Base-by-base conservation (phyloP, 2,329 filamentous ascomycete genomes). In the Diaporthe nobilis region DNA sequence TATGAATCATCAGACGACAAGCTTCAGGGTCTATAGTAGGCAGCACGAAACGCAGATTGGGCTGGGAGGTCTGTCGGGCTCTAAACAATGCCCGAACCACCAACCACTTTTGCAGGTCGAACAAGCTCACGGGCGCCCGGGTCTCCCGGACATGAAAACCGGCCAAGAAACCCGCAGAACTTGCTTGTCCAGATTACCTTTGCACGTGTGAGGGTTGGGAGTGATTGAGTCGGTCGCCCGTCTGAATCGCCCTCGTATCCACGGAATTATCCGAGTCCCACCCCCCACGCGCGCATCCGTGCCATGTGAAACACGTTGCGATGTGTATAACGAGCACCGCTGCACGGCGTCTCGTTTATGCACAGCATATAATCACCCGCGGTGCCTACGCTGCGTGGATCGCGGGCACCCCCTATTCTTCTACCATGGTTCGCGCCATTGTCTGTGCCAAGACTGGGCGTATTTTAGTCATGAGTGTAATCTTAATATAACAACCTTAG, bases 1-100 rank as follows among this genome's bases (percentile, higher is more conserved):
- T 39, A 42, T 70, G 65, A 70, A 70, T 70, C 65, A 70, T 70
- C 49, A 22, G 49, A 70, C 65, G 47, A 70, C 34, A 55, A 70
- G 65, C 65, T 70, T 42, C 65, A 55, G 49, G 49, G 47, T 39
- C 47, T 34, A 42, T 34, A 17, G 17, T 8, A 20, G 34, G 39
- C 31, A n/a, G 31, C 55, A 17, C 31, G 20, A 42, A 8, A 22
- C 3, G n/a, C n/a, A 49, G 8, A 13, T 47, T 65, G 39, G 60
- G 13, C 39, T 28, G n/a, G n/a, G 13, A 47, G 60, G 28, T 68
- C 31, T 39, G 4, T 70, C 65, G 65, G 65, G 47, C 34, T 70
- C 31, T 70, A 15, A 70, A 42, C 0, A 70, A 70, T 70, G 49
- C 47, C 65, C 65, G 65, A 55, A 55, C 42, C 13, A 42, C 31